Evolutionary conservation across 164 flowering plant genomes (phyloP).

Genomic region (Saururus chinensis): DNA sequence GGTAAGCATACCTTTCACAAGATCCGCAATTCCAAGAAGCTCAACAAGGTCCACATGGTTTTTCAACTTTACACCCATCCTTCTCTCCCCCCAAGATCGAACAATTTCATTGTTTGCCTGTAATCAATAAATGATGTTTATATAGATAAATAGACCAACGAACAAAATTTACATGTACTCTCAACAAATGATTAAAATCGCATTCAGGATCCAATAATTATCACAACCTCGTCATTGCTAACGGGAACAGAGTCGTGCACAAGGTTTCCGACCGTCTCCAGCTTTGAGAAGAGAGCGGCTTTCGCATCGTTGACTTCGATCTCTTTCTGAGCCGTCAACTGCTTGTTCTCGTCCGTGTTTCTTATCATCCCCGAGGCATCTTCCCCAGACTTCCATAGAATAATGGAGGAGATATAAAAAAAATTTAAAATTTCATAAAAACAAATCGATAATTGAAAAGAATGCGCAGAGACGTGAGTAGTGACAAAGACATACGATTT

Average conservation of each 20-base stretch:
- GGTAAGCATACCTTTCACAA: slow-evolving; percentile 44
- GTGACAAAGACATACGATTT: slow-evolving; percentile 37
- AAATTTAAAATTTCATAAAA: background rate
- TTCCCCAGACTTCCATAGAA: slow-evolving; percentile 32
- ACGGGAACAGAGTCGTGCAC: slow-evolving; percentile 93
- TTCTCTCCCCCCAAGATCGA: slow-evolving; percentile 71
- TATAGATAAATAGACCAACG: background rate
- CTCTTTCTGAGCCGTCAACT: slow-evolving; percentile 43
- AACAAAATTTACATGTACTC: no score
- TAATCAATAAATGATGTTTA: slow-evolving; percentile 5
- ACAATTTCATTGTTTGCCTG: slow-evolving; percentile 68
- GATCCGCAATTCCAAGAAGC: slow-evolving; percentile 89
- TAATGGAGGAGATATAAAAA: background rate
- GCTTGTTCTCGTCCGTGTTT: slow-evolving; percentile 58
- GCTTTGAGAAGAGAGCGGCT: slow-evolving; percentile 30
- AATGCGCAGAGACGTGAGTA: no score
- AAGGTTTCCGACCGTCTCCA: slow-evolving; percentile 69
- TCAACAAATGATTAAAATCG: background rate
- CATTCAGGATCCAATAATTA: background rate
- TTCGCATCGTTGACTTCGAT: slow-evolving; percentile 61
- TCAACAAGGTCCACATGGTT: slow-evolving; percentile 97
- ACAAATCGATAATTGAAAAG: background rate
- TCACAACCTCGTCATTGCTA: slow-evolving; percentile 61
- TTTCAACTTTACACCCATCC: slow-evolving; percentile 47
- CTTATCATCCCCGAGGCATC: slow-evolving; percentile 60